Evolutionary conservation across 2,329 filamentous ascomycete species (phyloP), one percentile per base, ranked within the genome.

Genomic region (Botrytis aclada): DNA sequence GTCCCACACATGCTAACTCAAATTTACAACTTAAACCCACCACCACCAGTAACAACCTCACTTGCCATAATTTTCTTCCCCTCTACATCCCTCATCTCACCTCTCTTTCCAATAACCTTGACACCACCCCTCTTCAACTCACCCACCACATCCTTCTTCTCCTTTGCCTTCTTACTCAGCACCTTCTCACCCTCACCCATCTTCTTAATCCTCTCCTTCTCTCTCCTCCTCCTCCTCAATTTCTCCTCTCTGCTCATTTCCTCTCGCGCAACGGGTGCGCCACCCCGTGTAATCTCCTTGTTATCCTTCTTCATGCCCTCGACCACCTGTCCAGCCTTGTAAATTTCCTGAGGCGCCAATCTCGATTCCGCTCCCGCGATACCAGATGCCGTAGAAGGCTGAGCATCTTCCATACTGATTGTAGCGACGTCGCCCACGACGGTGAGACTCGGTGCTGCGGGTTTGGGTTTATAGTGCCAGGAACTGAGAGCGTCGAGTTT

Each of bases 391-490:
- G 92, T 93, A 25, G 92, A 91, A 12, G 96, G 95, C 78, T 97
- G 92, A 1, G 94, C 95, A 80, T 99, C 96, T 84, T 99, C 96
- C 92, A 98, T 97, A 77, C 89, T 88, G 76, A 98, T 91, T 5
- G 93, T 94, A n/a, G 95, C 93, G 6, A 96, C 93, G 82, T 98
- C 95, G 39, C 93, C 88, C 47, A 98, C 92, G 72, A 98, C 92
- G 61, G 93, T 95, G 75, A 99, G 88, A 63, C 89, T 89, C n/a
- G 93, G 89, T 69, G 92, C 92, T 2, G 91, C 88, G 18, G 93
- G 91, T 84, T 95, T 97, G 71, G 96, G 96, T 82, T 93, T 95
- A 88, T 97, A 98, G 84, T 98, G 93, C 91, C 94, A 97, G 81
- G 93, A 97, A 82, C 91, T 95, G 75, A 99, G 89, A 39, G 93